These are phyloP conservation scores for Salix caprea DNA, from an alignment of 345 rosid genomes.

Conservation along the genomic window DNA sequence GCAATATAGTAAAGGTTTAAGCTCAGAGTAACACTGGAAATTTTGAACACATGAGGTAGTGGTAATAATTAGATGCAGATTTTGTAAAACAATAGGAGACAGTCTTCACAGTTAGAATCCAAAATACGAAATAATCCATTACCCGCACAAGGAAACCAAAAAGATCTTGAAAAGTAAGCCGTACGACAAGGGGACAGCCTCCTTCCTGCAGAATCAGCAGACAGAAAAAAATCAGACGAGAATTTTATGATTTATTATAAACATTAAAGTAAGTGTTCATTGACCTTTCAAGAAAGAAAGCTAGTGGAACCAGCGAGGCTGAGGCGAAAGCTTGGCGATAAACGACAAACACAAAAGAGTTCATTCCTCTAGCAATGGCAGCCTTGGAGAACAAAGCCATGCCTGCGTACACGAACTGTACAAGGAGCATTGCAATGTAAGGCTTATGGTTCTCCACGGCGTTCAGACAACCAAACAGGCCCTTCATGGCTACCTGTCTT, in stretches of 20 bases:
- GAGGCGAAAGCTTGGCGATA: constrained; percentile 81
- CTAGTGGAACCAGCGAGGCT: constrained; percentile 59
- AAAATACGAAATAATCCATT: constrained; percentile 10
- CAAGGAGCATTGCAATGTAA: constrained; percentile 54
- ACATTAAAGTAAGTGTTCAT: neutral
- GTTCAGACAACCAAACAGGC: constrained; percentile 7
- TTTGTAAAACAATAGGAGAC: neutral
- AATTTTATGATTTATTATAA: neutral
- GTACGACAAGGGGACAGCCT: constrained; percentile 40
- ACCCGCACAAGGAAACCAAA: constrained; percentile 50
- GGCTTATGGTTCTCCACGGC: constrained; percentile 40
- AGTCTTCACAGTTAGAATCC: neutral
- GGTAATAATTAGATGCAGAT: neutral
- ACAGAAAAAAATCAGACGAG: neutral
- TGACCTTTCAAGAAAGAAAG: constrained; percentile 74
- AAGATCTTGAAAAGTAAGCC: constrained; percentile 45
- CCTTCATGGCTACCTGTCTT: constrained; percentile 19
- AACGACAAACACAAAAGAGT: constrained; percentile 66
- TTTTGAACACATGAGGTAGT: neutral
- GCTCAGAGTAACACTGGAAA: constrained; percentile 60
- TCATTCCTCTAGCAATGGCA: constrained; percentile 70
- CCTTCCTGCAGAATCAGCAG: constrained; percentile 33
- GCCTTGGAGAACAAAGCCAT: constrained; percentile 79
- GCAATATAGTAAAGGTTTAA: constrained; percentile 66
- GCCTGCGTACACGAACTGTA: constrained; percentile 67